Conservation (phyloP, 106 monocot species). For the Phalaenopsis aphrodite region DNA sequence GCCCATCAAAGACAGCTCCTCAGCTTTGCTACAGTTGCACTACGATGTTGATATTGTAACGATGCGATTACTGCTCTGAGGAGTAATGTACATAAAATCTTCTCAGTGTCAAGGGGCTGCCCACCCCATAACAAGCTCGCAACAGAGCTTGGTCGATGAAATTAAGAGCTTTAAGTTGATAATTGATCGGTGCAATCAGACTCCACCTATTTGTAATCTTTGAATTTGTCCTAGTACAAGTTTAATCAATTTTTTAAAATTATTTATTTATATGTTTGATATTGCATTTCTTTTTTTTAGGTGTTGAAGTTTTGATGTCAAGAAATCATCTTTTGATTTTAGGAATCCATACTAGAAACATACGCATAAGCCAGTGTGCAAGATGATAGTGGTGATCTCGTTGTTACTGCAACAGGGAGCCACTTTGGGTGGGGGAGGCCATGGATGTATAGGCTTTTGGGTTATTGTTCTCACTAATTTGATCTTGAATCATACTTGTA, state of each 20-base stretch:
- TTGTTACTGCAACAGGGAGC: slow-evolving; percentile 68
- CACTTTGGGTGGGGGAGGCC: slow-evolving; percentile 62
- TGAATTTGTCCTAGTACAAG: not conserved
- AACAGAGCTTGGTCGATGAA: too few species aligned
- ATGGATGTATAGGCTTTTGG: slow-evolving; percentile 87
- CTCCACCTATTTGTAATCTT: slow-evolving; percentile 29
- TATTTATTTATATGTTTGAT: slow-evolving; percentile 9
- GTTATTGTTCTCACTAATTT: slow-evolving; percentile 20
- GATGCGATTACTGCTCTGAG: too few species aligned
- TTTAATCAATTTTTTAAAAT: slow-evolving; percentile 1
- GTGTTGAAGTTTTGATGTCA: slow-evolving; percentile 65
- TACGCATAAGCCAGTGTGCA: slow-evolving; percentile 57
- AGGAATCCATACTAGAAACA: slow-evolving; percentile 83
- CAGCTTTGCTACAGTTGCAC: too few species aligned
- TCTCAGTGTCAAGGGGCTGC: too few species aligned
- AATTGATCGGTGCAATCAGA: slow-evolving; percentile 21
- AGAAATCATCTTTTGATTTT: slow-evolving; percentile 69
- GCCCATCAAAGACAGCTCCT: too few species aligned
- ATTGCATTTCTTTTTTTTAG: not conserved
- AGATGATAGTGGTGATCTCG: slow-evolving; percentile 45
- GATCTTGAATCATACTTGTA: not conserved
- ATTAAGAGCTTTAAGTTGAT: too few species aligned
- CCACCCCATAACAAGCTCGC: too few species aligned
- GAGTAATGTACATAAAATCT: too few species aligned
- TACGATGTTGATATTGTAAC: too few species aligned